phyloP scores from a whole-genome alignment of 345 rosid genomes.

The Combretum micranthum region DNA sequence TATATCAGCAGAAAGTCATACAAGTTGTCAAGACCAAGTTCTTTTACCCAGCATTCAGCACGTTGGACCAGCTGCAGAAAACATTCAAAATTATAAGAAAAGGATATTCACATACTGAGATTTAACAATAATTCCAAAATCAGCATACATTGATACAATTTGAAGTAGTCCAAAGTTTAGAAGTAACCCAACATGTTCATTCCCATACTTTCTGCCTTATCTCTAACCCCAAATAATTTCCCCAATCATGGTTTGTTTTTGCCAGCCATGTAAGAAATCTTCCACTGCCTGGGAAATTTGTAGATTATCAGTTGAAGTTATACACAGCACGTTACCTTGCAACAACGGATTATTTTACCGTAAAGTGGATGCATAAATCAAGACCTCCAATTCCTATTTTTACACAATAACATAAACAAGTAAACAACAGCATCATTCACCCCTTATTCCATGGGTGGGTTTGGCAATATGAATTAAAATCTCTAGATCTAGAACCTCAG shows the following conservation, averaged over 20 bases:
- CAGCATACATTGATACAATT: slow-evolving; percentile 2
- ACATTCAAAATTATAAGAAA: slow-evolving; percentile 11
- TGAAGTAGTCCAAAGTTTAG: slow-evolving; percentile 16
- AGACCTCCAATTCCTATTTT: no score
- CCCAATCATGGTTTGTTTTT: slow-evolving; percentile 35
- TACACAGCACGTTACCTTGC: no score
- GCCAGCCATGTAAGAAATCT: slow-evolving; percentile 93
- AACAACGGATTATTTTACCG: no score
- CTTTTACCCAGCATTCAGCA: slow-evolving; percentile 74
- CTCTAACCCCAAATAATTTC: slow-evolving; percentile 87
- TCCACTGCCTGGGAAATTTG: slow-evolving; percentile 63
- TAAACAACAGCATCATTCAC: no score
- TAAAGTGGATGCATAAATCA: no score
- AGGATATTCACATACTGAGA: slow-evolving; percentile 3
- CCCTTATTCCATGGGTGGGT: no score
- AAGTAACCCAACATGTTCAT: slow-evolving; percentile 20
- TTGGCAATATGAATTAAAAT: no score
- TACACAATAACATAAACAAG: no score
- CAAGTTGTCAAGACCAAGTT: slow-evolving; percentile 67
- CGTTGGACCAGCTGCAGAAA: slow-evolving; percentile 69
- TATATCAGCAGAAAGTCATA: slow-evolving; percentile 18
- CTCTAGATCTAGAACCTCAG: no score
- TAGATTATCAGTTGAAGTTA: not conserved
- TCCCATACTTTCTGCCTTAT: slow-evolving; percentile 72
- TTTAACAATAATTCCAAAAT: not conserved